Evolutionary conservation across 2,329 filamentous ascomycete genomes (phyloP), one percentile per base, ranked within the genome.

Genomic region (Colletotrichum tabaci): DNA sequence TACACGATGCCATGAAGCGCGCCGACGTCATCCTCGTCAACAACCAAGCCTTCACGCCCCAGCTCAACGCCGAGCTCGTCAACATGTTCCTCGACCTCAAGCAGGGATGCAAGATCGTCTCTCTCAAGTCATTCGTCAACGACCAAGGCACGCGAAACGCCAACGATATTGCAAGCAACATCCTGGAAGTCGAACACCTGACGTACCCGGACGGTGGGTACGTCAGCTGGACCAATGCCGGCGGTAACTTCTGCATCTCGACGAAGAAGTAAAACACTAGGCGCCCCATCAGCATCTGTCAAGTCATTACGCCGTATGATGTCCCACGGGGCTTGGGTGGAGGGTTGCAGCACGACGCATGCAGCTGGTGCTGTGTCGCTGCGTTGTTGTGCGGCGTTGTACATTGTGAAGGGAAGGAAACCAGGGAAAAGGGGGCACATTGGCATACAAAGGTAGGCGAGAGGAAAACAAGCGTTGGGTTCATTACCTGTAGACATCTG

Each of bases 11-110:
- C 9, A 87, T 99, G 61, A 92, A 93, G 80, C 90, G 92, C 66
- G 96, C 96, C 2, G 96, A 99, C 79, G 95, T 98, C n/a, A 90
- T 99, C 21, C 88, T 99, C 35, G 96, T 98, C 77, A 99, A 99
- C 85, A 99, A 99, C 83, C 95, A 98, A 82, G 96, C 95, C 2
- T 99, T 99, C 82, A 95, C 92, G 7, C 92, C 95, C 16, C 88
- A 92, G 76, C 89, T 98, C 66, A 99, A 98, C 82, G 92, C 94
- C 78, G 90, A 91, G 73, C 86, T 99, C 56, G 90, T 96, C 75
- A 91, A 94, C 76, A 94, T 97, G 85, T 98, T 99, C 78, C 85
- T 99, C 72, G 96, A 99, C 78, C 86, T 98, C 74, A 98, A 98
- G 82, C 88, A 93, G 66, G 96, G 96, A 3, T 95, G 93, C 82